Evolutionary conservation across 495 filamentous ascomycete species (phyloP), one percentile per base, ranked within the genome.

Genomic region (Trichoderma virens): DNA sequence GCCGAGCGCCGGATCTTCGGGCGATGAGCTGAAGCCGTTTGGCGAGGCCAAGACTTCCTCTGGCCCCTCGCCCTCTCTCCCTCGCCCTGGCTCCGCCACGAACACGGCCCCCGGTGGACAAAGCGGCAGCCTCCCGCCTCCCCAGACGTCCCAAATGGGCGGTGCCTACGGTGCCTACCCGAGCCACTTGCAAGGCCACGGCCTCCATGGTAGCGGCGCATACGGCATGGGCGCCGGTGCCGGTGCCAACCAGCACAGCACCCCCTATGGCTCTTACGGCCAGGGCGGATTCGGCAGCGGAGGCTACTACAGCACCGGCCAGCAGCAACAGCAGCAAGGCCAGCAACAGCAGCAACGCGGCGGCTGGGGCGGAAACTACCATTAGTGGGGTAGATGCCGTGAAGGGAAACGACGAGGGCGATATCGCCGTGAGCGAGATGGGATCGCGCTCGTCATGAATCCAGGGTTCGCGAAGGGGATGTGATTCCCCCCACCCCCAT

Each of bases 61-160:
- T 47, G 91, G 90, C 6, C 92, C 92, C 3, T 95, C 91, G 75
- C 92, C 92, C 32, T 91, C 91, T 7, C 83, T 96, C 31, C 88
- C 90, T 35, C 89, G 92, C 64, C 92, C 92, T 18, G 91, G 90
- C 23, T 96, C 92, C 35, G 91, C 92, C 16, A 87, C 88, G 16
- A 94, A 92, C 75, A 87, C 82, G 66, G 82, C 81, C 16, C 83
- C 85, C 20, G 83, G 82, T 7, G 41, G 28, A 5, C 89, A 91
- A 72, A 68, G 73, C 20, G 85, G 88, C 34, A 80, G 93, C 56
- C 91, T 90, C 31, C 89, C 89, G 28, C 86, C 89, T 43, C 92
- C 93, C 75, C 86, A 85, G 13, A 84, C 86, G 65, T 82, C 80
- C 65, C 79, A 80, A 69, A 75, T 79, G 23, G 66, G 66, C 30